Conservation (phyloP, 208 protist genomes). For the Trypanosoma rangeli region DNA sequence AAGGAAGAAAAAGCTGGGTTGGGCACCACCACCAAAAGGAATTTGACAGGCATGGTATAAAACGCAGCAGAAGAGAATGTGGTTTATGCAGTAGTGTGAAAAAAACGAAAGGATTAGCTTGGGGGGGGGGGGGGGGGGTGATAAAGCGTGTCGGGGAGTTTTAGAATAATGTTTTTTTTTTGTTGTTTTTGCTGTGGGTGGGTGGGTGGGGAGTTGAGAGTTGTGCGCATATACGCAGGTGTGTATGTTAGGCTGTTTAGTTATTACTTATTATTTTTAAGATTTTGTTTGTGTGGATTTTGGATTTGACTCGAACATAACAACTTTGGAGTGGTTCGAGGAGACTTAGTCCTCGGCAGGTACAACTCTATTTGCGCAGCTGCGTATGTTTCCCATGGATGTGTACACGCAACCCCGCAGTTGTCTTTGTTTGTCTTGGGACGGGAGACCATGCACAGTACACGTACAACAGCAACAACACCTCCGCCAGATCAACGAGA, state of each 20-base stretch:
- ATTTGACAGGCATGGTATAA: neutral
- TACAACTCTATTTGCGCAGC: neutral
- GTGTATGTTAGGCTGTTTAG: neutral
- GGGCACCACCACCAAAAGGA: neutral
- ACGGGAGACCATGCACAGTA: neutral
- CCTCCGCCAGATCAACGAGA: neutral
- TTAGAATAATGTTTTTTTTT: neutral
- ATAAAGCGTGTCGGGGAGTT: neutral
- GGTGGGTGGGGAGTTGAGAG: neutral
- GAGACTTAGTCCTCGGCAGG: no score
- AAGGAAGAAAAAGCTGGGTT: neutral
- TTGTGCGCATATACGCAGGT: neutral
- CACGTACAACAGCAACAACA: neutral
- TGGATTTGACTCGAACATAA: no score
- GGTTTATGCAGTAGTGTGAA: neutral
- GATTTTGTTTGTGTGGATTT: no score
- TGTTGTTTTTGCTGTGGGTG: no score
- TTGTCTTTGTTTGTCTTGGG: neutral
- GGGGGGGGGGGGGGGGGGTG: no score
- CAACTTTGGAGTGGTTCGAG: no score
- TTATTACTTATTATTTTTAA: neutral
- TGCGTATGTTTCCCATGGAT: neutral
- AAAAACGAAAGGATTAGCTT: neutral
- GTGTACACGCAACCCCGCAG: neutral
- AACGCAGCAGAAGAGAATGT: neutral